Evolutionary conservation across 371 early-diverging fungal genomes (phyloP).

Genomic region (Mortierella sp.): DNA sequence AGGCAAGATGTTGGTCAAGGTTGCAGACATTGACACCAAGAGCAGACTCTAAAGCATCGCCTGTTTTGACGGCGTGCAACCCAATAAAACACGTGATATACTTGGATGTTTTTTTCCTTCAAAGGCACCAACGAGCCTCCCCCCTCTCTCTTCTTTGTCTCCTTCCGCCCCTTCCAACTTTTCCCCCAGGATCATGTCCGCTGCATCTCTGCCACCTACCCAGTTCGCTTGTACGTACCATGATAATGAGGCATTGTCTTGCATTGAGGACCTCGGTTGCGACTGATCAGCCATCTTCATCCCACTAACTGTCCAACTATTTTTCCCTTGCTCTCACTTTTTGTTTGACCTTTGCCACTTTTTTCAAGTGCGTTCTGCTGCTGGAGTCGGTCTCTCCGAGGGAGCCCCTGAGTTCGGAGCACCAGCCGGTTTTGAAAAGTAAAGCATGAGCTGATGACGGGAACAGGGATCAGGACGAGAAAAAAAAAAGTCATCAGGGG

Average conservation of each 20-base stretch:
- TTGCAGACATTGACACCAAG: constrained; percentile 55
- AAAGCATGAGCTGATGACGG: constrained; percentile 5
- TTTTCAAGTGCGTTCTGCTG: constrained; percentile 40
- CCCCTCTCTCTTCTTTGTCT: constrained; percentile 7
- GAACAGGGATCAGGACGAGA: not conserved
- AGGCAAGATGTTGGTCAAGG: constrained; percentile 87
- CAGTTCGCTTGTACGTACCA: constrained; percentile 50
- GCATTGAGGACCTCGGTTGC: not conserved
- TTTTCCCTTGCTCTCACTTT: not conserved
- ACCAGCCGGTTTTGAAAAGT: constrained; percentile 52
- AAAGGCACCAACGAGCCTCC: not conserved
- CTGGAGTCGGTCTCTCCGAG: constrained; percentile 54
- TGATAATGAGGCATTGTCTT: not conserved
- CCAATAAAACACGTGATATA: too few species aligned
- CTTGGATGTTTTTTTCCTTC: too few species aligned
- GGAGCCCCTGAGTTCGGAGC: constrained; percentile 52
- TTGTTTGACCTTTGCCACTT: not conserved
- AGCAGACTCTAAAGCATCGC: constrained; percentile 47
- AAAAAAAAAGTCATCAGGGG: not conserved
- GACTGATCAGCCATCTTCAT: constrained; percentile 30
- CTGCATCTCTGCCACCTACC: constrained; percentile 53
- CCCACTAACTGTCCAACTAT: not conserved
- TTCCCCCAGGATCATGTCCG: constrained; percentile 47
- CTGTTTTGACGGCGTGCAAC: too few species aligned
- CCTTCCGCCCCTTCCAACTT: constrained; percentile 21